These are phyloP conservation scores for Raphanus raphanistrum DNA, from an alignment of 345 rosid genomes.

Conservation along the genomic window DNA sequence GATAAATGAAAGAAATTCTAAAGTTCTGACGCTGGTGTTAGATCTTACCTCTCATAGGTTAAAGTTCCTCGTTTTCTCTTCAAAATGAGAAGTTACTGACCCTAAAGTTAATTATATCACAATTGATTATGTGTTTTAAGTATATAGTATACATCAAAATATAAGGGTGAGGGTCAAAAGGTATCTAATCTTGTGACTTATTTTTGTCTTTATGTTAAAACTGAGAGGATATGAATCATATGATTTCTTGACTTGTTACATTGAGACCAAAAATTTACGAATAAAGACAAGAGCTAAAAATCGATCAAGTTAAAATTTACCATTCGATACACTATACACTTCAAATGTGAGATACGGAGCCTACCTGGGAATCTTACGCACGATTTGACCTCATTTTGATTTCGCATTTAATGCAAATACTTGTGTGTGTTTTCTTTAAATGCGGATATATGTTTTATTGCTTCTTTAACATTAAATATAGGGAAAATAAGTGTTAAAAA, in stretches of 20 bases:
- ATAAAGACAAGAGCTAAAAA: conserved; percentile 1
- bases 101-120: background rate
- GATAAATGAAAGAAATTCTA: too few species aligned
- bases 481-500: background rate
- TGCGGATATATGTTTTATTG: background rate
- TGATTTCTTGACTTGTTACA: conserved; percentile 22
- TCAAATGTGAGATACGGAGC: background rate
- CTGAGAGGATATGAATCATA: background rate
- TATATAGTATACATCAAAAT: background rate
- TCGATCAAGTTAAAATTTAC: background rate
- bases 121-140: background rate
- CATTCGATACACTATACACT: background rate
- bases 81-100: too few species aligned
- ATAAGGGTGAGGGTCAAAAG: conserved; percentile 6
- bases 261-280: conserved; percentile 10
- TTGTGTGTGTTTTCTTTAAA: background rate
- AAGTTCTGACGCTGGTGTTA: too few species aligned
- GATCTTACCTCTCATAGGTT: too few species aligned
- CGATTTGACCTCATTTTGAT: conserved; percentile 19
- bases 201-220: conserved; percentile 6
- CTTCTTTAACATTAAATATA: background rate
- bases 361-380: conserved; percentile 23
- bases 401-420: conserved; percentile 21
- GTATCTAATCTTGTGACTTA: background rate
- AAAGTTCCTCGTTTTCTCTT: too few species aligned